Percentiles rank a stretch among this genome's conserved stretches.
Evolutionary conservation across 805 yeast species (phyloP).

Genomic region (Pichia exigua): DNA sequence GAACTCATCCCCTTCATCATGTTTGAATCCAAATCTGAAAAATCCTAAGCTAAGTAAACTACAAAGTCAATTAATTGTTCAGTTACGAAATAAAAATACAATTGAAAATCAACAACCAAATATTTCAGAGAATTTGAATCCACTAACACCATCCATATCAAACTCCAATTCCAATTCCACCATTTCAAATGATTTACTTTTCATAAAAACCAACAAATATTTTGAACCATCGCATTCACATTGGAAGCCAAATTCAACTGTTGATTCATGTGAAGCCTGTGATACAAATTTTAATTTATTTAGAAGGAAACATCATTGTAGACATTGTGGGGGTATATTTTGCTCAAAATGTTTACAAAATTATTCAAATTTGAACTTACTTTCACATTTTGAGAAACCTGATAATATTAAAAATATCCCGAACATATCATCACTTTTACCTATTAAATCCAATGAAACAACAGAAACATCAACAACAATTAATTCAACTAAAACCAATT

Average conservation of each 20-base stretch:
- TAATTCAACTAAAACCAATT: not conserved
- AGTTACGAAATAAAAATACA: not conserved
- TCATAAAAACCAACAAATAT: conserved; percentile 4
- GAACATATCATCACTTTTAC: not conserved
- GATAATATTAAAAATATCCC: not conserved
- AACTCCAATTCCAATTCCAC: not conserved
- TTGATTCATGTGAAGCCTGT: conserved; percentile 32
- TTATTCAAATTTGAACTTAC: conserved; percentile 27
- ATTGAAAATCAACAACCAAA: not conserved
- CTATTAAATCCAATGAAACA: conserved; percentile 11
- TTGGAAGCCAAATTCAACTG: conserved; percentile 41
- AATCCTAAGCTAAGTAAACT: not conserved
- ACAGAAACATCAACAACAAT: conserved; percentile 1
- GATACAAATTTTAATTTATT: conserved; percentile 21
- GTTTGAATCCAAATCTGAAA: not conserved
- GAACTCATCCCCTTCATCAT: not conserved
- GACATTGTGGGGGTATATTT: conserved; percentile 43
- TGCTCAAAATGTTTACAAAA: conserved; percentile 29
- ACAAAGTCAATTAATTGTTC: conserved; percentile 2
- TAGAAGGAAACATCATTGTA: conserved; percentile 39
- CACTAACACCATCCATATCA: conserved; percentile 2
- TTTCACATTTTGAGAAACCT: conserved; percentile 30
- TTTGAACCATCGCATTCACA: conserved; percentile 44
- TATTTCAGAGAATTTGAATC: not conserved
- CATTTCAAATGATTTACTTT: not conserved